A percentile compares a stretch with the other conserved stretches of the same genome.
Evolutionary conservation across 202 grass and related monocot genomes (phyloP).

Genomic region (Panicum hallii): DNA sequence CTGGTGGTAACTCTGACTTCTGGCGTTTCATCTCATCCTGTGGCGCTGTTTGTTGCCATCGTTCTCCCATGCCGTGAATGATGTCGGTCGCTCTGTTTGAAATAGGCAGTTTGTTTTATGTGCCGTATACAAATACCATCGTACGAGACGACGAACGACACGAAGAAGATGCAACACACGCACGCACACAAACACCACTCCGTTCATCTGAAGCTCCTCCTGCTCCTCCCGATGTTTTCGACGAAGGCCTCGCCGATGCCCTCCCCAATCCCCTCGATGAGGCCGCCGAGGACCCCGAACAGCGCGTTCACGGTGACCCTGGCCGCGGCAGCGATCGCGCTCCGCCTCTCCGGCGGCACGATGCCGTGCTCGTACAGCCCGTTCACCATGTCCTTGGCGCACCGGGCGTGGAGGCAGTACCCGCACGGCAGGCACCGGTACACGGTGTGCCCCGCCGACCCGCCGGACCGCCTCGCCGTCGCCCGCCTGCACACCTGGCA

Average conservation of each 20-base stretch:
- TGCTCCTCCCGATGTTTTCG: slow-evolving; percentile 62
- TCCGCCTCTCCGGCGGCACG: slow-evolving; percentile 60
- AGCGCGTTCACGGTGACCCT: slow-evolving; percentile 66
- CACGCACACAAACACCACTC: background rate
- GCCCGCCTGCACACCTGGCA: slow-evolving; percentile 62
- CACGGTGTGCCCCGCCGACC: slow-evolving; percentile 46
- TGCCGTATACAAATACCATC: background rate
- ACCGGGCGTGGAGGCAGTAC: slow-evolving; percentile 73
- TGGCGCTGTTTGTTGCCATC: background rate
- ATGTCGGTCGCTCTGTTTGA: too few relatives aligned
- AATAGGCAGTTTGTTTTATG: background rate
- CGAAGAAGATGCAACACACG: too few relatives aligned
- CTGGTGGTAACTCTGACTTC: background rate
- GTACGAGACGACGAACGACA: background rate
- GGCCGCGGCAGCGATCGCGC: slow-evolving; percentile 44
- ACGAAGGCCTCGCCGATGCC: slow-evolving; percentile 82
- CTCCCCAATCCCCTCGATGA: slow-evolving; percentile 95
- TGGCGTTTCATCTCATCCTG: background rate
- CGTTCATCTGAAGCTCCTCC: slow-evolving; percentile 46
- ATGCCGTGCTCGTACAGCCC: slow-evolving; percentile 78
- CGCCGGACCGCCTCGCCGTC: background rate
- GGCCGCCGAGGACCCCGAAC: slow-evolving; percentile 62
- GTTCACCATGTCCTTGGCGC: slow-evolving; percentile 88
- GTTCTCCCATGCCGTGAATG: background rate
- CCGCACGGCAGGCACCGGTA: slow-evolving; percentile 79